Conservation (phyloP, 306 rosid genomes). For the Cicer bijugum region DNA sequence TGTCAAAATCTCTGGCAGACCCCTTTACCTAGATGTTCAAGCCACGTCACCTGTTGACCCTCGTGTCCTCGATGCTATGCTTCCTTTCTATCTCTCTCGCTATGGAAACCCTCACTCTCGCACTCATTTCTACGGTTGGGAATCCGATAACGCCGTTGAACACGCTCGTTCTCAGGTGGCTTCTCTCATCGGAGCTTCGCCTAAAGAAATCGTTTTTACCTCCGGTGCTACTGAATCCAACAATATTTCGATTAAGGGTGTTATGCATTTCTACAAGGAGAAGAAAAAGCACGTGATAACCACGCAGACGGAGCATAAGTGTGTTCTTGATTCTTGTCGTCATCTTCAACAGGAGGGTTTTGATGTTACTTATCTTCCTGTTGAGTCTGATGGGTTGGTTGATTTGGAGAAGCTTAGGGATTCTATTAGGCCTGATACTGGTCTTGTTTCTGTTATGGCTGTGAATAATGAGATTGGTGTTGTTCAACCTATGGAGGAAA, state of each 20-base stretch:
- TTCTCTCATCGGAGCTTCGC: slow-evolving; percentile 69
- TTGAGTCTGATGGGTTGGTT: slow-evolving; percentile 70
- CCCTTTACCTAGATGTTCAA: slow-evolving; percentile 88
- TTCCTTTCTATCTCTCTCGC: slow-evolving; percentile 68
- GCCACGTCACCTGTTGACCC: slow-evolving; percentile 92
- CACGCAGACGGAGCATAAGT: slow-evolving; percentile 96
- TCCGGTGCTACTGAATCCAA: slow-evolving; percentile 95
- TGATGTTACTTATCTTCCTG: slow-evolving; percentile 77
- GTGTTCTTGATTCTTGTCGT: slow-evolving; percentile 92
- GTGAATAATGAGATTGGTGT: slow-evolving; percentile 96
- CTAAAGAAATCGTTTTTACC: slow-evolving; percentile 81
- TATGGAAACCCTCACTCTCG: slow-evolving; percentile 93
- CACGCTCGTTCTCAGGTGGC: slow-evolving; percentile 82
- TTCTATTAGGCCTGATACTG: slow-evolving; percentile 80
- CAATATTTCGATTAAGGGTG: slow-evolving; percentile 83
- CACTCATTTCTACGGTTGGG: slow-evolving; percentile 94
- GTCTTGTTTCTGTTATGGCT: slow-evolving; percentile 87
- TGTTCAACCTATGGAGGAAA: slow-evolving; percentile 84
- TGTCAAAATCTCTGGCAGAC: slow-evolving; percentile 74
- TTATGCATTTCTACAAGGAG: slow-evolving; percentile 77
- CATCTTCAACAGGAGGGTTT: slow-evolving; percentile 94
- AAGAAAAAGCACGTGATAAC: slow-evolving; percentile 85
- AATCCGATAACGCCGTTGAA: slow-evolving; percentile 89
- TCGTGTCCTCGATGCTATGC: slow-evolving; percentile 92
- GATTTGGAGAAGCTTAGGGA: slow-evolving; percentile 69